Conservation (phyloP, 2,329 filamentous ascomycete genomes). For the Trichophaea hybrida region DNA sequence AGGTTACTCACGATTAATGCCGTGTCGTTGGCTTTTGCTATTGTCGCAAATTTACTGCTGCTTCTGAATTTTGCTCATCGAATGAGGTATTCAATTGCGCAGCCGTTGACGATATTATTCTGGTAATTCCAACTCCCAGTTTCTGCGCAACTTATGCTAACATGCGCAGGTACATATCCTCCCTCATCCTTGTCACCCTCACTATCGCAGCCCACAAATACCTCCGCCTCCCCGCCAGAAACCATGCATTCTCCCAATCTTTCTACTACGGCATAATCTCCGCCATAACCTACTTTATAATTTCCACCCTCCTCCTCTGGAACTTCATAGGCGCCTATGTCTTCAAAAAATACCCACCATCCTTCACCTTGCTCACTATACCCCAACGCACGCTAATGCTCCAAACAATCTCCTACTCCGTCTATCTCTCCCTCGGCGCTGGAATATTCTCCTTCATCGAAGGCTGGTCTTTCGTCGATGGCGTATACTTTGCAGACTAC, state of each 20-base stretch:
- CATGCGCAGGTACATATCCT: constrained; percentile 39
- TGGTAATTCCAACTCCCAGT: constrained; percentile 39
- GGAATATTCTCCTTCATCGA: constrained; percentile 60
- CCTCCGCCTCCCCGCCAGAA: constrained; percentile 36
- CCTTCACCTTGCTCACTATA: constrained; percentile 56
- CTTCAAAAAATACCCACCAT: constrained; percentile 55
- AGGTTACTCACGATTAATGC: constrained; percentile 64
- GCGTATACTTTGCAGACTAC: constrained; percentile 68
- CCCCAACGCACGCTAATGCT: constrained; percentile 79
- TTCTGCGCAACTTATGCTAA: constrained; percentile 35
- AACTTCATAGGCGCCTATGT: constrained; percentile 67
- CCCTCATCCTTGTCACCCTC: constrained; percentile 52
- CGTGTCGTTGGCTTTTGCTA: constrained; percentile 57
- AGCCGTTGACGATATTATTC: constrained; percentile 67
- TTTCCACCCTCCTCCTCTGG: constrained; percentile 58
- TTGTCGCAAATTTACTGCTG: constrained; percentile 66
- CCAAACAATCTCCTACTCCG: constrained; percentile 72
- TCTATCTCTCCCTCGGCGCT: constrained; percentile 66
- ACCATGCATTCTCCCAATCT: constrained; percentile 52
- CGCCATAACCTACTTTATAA: constrained; percentile 63
- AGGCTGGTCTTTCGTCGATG: constrained; percentile 61
- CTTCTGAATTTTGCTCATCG: constrained; percentile 74
- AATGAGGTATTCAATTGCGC: constrained; percentile 64
- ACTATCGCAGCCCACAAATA: constrained; percentile 50
- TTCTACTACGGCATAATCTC: constrained; percentile 79